A percentile compares a stretch with the other conserved stretches of the same genome.
phyloP scores from a whole-genome alignment of 2,329 filamentous ascomycete species.

The Cercospora zeina region DNA sequence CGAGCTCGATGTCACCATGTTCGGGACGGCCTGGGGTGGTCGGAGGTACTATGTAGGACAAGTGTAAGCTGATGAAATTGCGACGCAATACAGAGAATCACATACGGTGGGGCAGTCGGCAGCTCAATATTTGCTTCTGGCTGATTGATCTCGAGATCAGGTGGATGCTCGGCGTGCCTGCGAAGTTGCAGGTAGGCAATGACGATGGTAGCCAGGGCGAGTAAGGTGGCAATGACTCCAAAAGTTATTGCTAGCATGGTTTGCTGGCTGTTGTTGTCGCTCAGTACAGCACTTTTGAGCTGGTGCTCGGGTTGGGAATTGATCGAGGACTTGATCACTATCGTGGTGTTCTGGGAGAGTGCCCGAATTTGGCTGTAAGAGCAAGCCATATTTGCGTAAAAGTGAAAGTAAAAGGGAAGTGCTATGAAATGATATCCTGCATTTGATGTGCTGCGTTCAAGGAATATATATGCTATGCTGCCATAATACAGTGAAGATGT shows the following conservation, averaged over 20 bases:
- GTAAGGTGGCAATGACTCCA: not conserved
- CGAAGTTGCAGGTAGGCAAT: conserved; percentile 1
- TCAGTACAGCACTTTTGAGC: not conserved
- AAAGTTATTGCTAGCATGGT: not conserved
- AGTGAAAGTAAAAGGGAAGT: too few relatives aligned
- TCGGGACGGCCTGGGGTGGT: too few relatives aligned
- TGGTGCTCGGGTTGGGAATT: not conserved
- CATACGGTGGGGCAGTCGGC: not conserved
- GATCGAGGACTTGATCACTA: not conserved
- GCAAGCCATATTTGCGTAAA: not conserved
- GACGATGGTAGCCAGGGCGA: not conserved
- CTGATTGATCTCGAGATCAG: not conserved
- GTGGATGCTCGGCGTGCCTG: not conserved
- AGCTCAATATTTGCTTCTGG: not conserved
- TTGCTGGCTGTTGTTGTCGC: not conserved
- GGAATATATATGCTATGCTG: too few relatives aligned
- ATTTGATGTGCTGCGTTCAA: too few relatives aligned
- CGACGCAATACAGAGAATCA: too few relatives aligned
- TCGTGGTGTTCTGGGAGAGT: not conserved
- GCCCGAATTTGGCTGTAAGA: not conserved
- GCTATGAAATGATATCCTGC: too few relatives aligned
- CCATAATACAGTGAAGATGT: too few relatives aligned
- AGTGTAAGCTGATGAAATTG: too few relatives aligned
- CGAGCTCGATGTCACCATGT: too few relatives aligned
- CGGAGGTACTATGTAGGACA: too few relatives aligned